Base-by-base conservation (phyloP, 306 rosid genomes). In the Vachellia pachyceras region DNA sequence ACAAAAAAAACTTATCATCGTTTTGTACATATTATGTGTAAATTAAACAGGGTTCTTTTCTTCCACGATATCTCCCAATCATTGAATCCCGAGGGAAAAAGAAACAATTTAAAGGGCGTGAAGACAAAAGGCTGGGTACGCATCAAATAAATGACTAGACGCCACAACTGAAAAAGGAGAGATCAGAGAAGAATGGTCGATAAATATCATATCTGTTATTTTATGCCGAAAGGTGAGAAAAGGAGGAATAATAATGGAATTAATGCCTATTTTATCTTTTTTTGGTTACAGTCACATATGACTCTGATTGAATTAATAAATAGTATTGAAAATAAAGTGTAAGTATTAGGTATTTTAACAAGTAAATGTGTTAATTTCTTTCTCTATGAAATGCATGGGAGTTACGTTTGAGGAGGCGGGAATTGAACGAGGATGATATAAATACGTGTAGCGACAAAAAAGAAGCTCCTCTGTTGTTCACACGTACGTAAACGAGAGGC, bases 21-120 rank as follows among this genome's bases (percentile, higher is more conserved):
- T 6, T 23, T n/a, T 45, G 58, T 29, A 14, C 41, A 12, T 22
- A 41, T 42, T 11, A 5, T 22, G 74, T 13, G 33, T 29, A 29
- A 29, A 29, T 29, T 29, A 41, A 41, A 45, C 7, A 41, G 75
- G 18, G 12, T 72, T 71, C 39, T 79, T 55, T 18, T 2, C 1
- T 55, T 55, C 78, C 77, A 22, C 86, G 37, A 81, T 78, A 75
- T 84, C 75, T 84, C 71, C 78, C 80, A 78, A 84, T 81, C 86
- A 81, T 87, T 84, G 81, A 75, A 75, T 77, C 79, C 35, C 61
- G 25, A 46, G 22, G 23, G 46, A 83, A 69, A 6, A 29, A 29
- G 33, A 29, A 29, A 29, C 33, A 29, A 29, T 29, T 29, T 29
- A 29, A 71, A 80, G 63, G 6, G 65, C 9, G 47, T 60, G 13